Conservation (phyloP, 208 protist species). For the Trypanosoma caninum region DNA sequence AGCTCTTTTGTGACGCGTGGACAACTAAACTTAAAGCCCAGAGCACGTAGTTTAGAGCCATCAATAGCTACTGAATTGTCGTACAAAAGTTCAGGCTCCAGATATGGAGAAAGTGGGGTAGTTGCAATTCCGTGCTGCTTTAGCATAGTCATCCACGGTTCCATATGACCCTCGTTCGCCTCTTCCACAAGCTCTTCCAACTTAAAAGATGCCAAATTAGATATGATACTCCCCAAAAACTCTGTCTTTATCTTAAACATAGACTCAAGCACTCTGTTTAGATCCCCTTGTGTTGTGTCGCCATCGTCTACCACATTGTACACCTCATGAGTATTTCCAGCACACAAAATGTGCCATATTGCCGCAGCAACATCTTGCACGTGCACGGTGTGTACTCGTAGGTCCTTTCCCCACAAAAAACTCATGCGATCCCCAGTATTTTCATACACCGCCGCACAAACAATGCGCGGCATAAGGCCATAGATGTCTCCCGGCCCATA, state of each 20-base stretch:
- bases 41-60: constrained; percentile 46
- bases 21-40: constrained; percentile 39
- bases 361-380: constrained; percentile 85
- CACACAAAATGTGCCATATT: constrained; percentile 60
- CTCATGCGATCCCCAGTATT: constrained; percentile 82
- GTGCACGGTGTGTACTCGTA: constrained; percentile 92
- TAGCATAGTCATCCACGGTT: constrained; percentile 85
- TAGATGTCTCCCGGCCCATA: constrained; percentile 87
- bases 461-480: constrained; percentile 85
- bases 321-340: constrained; percentile 29
- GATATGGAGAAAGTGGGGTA: constrained; percentile 86
- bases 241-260: constrained; percentile 89
- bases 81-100: constrained; percentile 88
- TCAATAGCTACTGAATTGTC: constrained; percentile 81
- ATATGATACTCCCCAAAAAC: constrained; percentile 66
- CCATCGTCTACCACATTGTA: constrained; percentile 92
- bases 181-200: constrained; percentile 44
- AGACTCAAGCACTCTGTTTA: constrained; percentile 68
- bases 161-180: constrained; percentile 89
- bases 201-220: constrained; percentile 57
- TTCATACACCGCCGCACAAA: constrained; percentile 89
- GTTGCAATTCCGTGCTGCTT: constrained; percentile 55
- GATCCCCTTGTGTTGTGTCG: constrained; percentile 81
- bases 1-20: constrained; percentile 33
- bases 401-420: constrained; percentile 81